These are phyloP conservation scores for Murraya paniculata DNA, from an alignment of 345 rosid genomes.

Conservation along the genomic window DNA sequence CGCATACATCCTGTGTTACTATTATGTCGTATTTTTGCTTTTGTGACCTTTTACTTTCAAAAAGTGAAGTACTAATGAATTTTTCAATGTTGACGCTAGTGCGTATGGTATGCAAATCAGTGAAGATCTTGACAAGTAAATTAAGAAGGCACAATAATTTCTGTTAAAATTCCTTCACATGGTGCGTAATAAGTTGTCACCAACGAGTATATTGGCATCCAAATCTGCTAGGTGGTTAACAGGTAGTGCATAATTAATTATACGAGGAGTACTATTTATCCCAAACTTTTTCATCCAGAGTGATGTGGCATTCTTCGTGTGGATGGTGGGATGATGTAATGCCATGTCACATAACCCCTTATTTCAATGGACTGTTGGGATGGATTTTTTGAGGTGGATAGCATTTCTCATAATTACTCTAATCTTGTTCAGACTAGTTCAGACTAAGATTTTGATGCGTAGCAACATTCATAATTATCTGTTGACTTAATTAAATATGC, in stretches of 20 bases:
- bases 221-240: not conserved
- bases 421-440: not conserved
- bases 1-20: not conserved
- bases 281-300: too few relatives aligned
- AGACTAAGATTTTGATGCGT: not conserved
- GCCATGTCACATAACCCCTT: too few relatives aligned
- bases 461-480: too few relatives aligned
- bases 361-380: too few relatives aligned
- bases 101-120: not conserved
- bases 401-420: not conserved
- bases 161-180: not conserved
- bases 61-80: not conserved
- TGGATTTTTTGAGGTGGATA: not conserved
- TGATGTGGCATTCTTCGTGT: too few relatives aligned
- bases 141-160: not conserved
- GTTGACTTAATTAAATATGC: too few relatives aligned
- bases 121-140: constrained; percentile 1
- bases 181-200: not conserved
- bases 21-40: not conserved
- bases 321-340: too few relatives aligned
- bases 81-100: not conserved
- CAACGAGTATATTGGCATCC: not conserved
- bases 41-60: not conserved
- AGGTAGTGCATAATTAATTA: not conserved
- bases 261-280: not conserved